phyloP scores from a whole-genome alignment of 2,329 filamentous ascomycete species.

The Plectosphaerella sp. region DNA sequence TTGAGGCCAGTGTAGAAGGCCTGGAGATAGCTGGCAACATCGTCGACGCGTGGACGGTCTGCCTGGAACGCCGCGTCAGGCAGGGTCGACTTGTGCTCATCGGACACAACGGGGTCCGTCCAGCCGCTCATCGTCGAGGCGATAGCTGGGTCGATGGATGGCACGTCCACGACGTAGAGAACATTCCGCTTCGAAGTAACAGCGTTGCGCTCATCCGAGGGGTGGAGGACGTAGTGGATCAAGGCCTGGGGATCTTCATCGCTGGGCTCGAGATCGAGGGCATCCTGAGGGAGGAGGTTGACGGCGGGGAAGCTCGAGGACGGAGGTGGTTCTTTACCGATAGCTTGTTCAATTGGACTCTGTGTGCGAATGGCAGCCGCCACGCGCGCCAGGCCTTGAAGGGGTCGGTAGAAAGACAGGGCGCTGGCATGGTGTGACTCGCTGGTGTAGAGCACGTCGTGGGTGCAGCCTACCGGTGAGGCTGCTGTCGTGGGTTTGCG shows the following conservation, averaged over 20 bases:
- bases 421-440: background rate
- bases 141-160: conserved; percentile 30
- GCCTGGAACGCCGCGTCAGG: conserved; percentile 7
- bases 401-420: background rate
- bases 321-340: conserved; percentile 21
- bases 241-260: conserved; percentile 44
- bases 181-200: conserved; percentile 38
- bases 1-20: conserved; percentile 50
- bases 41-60: conserved; percentile 17
- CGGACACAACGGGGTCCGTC: conserved; percentile 23
- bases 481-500: background rate
- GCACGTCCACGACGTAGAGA: conserved; percentile 49
- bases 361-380: background rate
- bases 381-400: background rate
- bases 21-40: conserved; percentile 30
- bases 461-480: background rate
- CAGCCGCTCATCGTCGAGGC: conserved; percentile 34
- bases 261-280: conserved; percentile 48
- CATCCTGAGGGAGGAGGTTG: conserved; percentile 55
- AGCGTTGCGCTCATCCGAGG: conserved; percentile 40
- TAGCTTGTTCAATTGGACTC: background rate
- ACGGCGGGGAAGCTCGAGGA: conserved; percentile 51
- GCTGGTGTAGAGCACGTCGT: background rate
- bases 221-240: conserved; percentile 37
- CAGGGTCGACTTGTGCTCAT: background rate